A percentile compares a stretch with the other conserved stretches of the same genome.
These are phyloP conservation scores for Plasmopara viticola DNA, from an alignment of 352 stramenopile genomes.

Conservation along the genomic window DNA sequence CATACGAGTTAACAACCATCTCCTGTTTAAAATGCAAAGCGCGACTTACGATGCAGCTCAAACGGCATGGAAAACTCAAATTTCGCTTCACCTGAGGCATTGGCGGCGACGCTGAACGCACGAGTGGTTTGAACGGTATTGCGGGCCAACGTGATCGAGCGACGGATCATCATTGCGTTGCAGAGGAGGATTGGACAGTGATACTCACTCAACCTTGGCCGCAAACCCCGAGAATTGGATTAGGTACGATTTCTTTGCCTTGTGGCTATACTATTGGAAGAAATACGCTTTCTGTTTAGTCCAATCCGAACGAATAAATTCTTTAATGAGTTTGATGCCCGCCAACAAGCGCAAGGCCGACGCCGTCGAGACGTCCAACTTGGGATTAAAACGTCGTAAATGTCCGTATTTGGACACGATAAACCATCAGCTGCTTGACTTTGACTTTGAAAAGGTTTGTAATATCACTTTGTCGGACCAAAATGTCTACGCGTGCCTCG, in stretches of 20 bases:
- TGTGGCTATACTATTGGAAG: background rate
- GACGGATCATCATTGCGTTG: conserved; percentile 57
- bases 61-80: conserved; percentile 67
- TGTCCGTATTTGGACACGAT: conserved; percentile 99
- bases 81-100: conserved; percentile 50
- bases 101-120: conserved; percentile 54
- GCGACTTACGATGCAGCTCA: conserved; percentile 70
- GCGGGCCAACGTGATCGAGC: conserved; percentile 40
- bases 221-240: conserved; percentile 7
- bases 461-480: conserved; percentile 93
- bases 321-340: background rate
- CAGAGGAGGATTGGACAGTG: conserved; percentile 28
- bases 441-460: conserved; percentile 98
- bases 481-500: conserved; percentile 98
- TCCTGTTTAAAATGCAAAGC: background rate
- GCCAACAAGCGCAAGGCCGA: conserved; percentile 50
- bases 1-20: background rate
- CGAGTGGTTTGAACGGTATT: conserved; percentile 27
- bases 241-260: conserved; percentile 21
- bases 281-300: background rate
- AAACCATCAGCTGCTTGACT: conserved; percentile 96
- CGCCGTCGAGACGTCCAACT: conserved; percentile 3
- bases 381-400: conserved; percentile 66
- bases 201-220: conserved; percentile 13
- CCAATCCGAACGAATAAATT: conserved; percentile 7